Evolutionary conservation across 148 eudicot species (phyloP).

Genomic region (Dysphania ambrosioides): DNA sequence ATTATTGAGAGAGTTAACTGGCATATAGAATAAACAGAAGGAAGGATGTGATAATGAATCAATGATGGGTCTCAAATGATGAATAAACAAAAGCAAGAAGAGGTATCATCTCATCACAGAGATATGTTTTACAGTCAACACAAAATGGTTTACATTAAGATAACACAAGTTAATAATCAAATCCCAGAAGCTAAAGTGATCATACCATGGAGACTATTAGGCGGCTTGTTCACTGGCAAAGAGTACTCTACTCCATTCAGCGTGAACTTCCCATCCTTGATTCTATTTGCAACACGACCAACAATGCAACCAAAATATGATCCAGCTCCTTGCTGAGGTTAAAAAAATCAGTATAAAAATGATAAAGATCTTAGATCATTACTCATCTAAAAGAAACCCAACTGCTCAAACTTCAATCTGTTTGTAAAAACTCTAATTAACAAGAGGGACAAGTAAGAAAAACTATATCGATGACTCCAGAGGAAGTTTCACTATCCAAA

Average conservation of each 20-base stretch:
- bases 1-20: too few relatives aligned
- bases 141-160: too few relatives aligned
- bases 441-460: too few relatives aligned
- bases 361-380: not conserved
- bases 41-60: too few relatives aligned
- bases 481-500: not conserved
- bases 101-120: not conserved
- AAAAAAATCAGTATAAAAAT: constrained; percentile 7
- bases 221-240: constrained; percentile 78
- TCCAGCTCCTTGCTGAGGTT: constrained; percentile 65
- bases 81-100: not conserved
- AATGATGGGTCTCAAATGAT: not conserved
- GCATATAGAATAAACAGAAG: too few relatives aligned
- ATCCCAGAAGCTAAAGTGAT: constrained; percentile 6
- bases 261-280: constrained; percentile 81
- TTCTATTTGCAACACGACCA: constrained; percentile 98
- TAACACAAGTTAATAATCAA: not conserved
- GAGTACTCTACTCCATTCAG: constrained; percentile 64
- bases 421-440: too few relatives aligned
- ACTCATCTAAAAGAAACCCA: too few relatives aligned
- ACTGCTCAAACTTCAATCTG: too few relatives aligned
- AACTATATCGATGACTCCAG: not conserved
- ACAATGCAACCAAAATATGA: constrained; percentile 91
- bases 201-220: constrained; percentile 92
- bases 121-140: not conserved